Base-by-base conservation (phyloP, 352 stramenopile species). In the Globisporangium camurandrum region DNA sequence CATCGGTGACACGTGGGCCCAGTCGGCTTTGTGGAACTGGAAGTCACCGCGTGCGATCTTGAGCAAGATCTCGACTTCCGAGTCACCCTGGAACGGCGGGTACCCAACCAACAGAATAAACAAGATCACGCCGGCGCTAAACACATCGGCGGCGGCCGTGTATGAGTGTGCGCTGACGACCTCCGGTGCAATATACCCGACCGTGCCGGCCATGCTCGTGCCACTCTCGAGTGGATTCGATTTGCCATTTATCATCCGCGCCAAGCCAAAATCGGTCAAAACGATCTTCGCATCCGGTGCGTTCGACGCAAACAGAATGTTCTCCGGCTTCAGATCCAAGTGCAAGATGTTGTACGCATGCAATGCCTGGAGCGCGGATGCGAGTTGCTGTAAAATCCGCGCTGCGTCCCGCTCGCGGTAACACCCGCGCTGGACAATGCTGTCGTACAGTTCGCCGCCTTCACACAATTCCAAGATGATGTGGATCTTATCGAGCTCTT, bases 81-180 rank as follows among this genome's bases (percentile, higher is more conserved):
- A 82, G 44, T 86, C 79, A 7, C 79, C 79, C 34, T 65, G 69
- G 62, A 90, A 90, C 14, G 79, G 79, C 23, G 76, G 79, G 52
- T 90, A 90, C 1, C 79, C 79, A 0, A 90, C 79, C 11, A 90
- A 53, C 50, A 90, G 36, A 34, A 90, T 88, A 62, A 85, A 90
- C 38, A 90, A 46, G 47, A 88, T 90, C 20, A 90, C 79, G n/a
- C 79, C 79, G 26, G 79, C 71, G 45, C 75, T 88, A 54, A 90
- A 90, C 8, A 90, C 79, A 44, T 90, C 79, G 17, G 75, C 75
- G 9, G 75, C 71, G 14, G 76, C 62, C 12, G 74, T 74, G 67
- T 90, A 90, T 41, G 61, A 47, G 55, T 86, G 79, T 12, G 74
- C 58, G 8, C 69, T 80, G 38, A 88, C 84, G 30, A 88, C 74